These are phyloP conservation scores for Scheffersomyces spartinae DNA, from an alignment of 805 yeast species.

Conservation along the genomic window DNA sequence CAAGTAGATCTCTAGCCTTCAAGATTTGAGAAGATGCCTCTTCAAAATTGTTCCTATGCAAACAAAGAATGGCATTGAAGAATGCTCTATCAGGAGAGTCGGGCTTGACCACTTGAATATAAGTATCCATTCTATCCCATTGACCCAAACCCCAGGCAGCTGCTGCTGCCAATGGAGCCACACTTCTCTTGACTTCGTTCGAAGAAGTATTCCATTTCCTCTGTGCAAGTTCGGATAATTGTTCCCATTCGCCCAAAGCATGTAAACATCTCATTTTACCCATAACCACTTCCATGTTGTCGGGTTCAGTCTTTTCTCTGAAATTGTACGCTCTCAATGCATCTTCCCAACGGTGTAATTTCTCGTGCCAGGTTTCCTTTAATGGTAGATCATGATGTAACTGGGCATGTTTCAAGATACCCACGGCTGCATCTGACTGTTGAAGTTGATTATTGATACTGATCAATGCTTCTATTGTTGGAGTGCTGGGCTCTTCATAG, in stretches of 20 bases:
- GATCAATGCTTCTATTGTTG: slow-evolving; percentile 85
- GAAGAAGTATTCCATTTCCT: slow-evolving; percentile 74
- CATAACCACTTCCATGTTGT: slow-evolving; percentile 80
- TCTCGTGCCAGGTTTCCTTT: slow-evolving; percentile 97
- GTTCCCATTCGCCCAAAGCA: slow-evolving; percentile 99
- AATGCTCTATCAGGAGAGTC: slow-evolving; percentile 94
- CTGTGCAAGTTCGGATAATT: slow-evolving; percentile 71
- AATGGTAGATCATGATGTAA: slow-evolving; percentile 81
- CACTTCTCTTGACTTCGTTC: slow-evolving; percentile 62
- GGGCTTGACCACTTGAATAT: slow-evolving; percentile 77
- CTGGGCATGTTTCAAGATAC: slow-evolving; percentile 89
- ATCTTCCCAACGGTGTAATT: slow-evolving; percentile 95
- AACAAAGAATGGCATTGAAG: slow-evolving; percentile 78
- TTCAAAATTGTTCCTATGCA: slow-evolving; percentile 78
- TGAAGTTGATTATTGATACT: slow-evolving; percentile 89
- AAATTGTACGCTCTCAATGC: slow-evolving; percentile 84
- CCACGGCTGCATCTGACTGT: slow-evolving; percentile 96
- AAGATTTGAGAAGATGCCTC: slow-evolving; percentile 72
- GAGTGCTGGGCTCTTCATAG: slow-evolving; percentile 83
- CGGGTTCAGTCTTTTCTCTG: slow-evolving; percentile 52
- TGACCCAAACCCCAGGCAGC: slow-evolving; percentile 98
- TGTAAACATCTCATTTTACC: slow-evolving; percentile 97
- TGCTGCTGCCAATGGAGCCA: slow-evolving; percentile 97
- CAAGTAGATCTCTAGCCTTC: slow-evolving; percentile 78
- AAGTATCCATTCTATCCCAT: slow-evolving; percentile 93